Percentiles rank a stretch among this genome's conserved stretches.
These are phyloP conservation scores for Zymoseptoria brevis DNA, from an alignment of 2,329 filamentous ascomycete species.

Conservation along the genomic window DNA sequence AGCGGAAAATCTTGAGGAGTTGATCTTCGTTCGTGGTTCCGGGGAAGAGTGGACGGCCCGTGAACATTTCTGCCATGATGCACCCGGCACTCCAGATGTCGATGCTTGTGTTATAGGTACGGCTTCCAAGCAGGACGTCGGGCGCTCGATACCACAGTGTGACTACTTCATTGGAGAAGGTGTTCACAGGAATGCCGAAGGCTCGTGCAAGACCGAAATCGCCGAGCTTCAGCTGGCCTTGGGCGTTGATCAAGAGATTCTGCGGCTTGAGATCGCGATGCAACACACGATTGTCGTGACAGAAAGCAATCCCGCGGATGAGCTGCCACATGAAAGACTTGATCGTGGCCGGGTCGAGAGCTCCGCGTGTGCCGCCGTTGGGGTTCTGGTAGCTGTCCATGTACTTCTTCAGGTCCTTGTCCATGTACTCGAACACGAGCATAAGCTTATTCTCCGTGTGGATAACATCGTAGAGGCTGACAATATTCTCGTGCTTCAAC, in stretches of 20 bases:
- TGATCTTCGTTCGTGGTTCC: conserved; percentile 98
- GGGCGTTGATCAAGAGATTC: conserved; percentile 76
- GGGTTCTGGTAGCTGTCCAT: conserved; percentile 58
- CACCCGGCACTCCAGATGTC: conserved; percentile 95
- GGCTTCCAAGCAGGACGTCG: conserved; percentile 81
- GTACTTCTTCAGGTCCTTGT: conserved; percentile 95
- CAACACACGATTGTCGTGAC: conserved; percentile 78
- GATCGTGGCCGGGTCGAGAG: conserved; percentile 81
- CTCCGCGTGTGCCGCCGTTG: conserved; percentile 76
- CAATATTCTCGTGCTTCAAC: conserved; percentile 97
- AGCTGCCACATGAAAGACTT: conserved; percentile 99
- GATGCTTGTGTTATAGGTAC: conserved; percentile 87
- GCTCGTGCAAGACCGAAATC: conserved; percentile 86
- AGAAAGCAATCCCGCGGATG: conserved; percentile 76
- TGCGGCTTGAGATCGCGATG: conserved; percentile 87
- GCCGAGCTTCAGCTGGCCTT: conserved; percentile 82
- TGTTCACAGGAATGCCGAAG: conserved; percentile 82
- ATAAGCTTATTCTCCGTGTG: conserved; percentile 99
- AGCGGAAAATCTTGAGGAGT: conserved; percentile 89
- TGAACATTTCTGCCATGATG: conserved; percentile 96
- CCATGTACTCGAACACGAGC: conserved; percentile 99
- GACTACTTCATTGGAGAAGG: conserved; percentile 91
- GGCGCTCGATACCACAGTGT: conserved; percentile 89
- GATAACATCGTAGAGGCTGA: conserved; percentile 95
- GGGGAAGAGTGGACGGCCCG: conserved; percentile 71